Evolutionary conservation across 1,139 yeast genomes (phyloP).

Genomic region (Hanseniaspora sp.): DNA sequence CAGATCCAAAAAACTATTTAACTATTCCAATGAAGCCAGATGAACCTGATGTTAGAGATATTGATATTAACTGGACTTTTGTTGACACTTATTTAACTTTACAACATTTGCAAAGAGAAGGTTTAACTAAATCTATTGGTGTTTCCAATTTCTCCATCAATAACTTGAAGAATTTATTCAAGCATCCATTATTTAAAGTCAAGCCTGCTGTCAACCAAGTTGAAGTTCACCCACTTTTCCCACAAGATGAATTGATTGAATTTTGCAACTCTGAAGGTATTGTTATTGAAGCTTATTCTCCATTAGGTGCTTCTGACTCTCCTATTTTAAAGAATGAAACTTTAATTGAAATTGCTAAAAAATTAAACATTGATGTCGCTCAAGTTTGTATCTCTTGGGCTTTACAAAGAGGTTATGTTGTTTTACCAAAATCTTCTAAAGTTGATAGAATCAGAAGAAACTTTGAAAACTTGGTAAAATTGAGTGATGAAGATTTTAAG

Average conservation of each 20-base stretch:
- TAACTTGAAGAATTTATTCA: constrained; percentile 43
- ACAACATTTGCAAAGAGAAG: constrained; percentile 49
- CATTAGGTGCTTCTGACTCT: constrained; percentile 61
- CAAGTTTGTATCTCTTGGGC: constrained; percentile 63
- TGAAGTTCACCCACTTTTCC: constrained; percentile 65
- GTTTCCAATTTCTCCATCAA: constrained; percentile 61
- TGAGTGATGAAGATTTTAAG: constrained; percentile 46
- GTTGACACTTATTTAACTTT: constrained; percentile 59
- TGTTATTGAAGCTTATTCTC: constrained; percentile 63
- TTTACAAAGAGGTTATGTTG: constrained; percentile 55
- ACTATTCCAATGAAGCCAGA: constrained; percentile 35
- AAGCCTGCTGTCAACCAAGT: constrained; percentile 66
- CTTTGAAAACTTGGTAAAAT: constrained; percentile 37
- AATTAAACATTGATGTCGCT: constrained; percentile 47
- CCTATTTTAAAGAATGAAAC: constrained; percentile 47
- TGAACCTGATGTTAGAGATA: constrained; percentile 35
- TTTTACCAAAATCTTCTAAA: constrained; percentile 62
- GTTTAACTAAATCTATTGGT: constrained; percentile 61
- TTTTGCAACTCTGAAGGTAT: constrained; percentile 47
- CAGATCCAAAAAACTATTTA: constrained; percentile 24
- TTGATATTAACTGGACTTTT: constrained; percentile 43
- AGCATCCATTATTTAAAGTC: constrained; percentile 40
- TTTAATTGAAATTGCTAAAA: constrained; percentile 43
- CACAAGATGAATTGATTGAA: constrained; percentile 52
- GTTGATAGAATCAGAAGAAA: constrained; percentile 51